phyloP scores from a whole-genome alignment of 148 eudicot species.

The Heliamphora exappendiculata region DNA sequence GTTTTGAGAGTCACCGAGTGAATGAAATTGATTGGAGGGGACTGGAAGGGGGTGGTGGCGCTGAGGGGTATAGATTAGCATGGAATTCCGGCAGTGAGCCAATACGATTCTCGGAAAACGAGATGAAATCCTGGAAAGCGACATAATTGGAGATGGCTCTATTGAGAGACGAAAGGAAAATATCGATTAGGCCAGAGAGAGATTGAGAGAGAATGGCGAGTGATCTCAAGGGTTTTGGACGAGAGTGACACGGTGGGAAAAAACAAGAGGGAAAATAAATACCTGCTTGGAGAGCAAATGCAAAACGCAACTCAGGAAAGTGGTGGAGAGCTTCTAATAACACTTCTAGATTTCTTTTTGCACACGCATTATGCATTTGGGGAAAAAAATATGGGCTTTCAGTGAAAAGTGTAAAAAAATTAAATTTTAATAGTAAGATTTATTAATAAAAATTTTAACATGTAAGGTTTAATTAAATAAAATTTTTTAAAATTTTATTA shows the following conservation, averaged over 20 bases:
- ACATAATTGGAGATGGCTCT: constrained; percentile 28
- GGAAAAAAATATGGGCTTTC: no score
- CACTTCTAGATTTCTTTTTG: no score
- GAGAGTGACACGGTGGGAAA: not conserved
- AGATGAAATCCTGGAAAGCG: constrained; percentile 44
- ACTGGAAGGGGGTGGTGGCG: constrained; percentile 15
- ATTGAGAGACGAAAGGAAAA: not conserved
- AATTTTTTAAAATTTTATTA: no score
- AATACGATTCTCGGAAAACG: constrained; percentile 37
- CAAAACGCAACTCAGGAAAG: not conserved
- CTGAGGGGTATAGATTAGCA: constrained; percentile 22
- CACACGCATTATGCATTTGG: no score
- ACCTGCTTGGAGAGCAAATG: not conserved
- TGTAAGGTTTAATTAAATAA: no score
- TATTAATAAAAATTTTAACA: no score
- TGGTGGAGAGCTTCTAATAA: no score
- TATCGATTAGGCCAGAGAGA: not conserved
- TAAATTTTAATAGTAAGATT: no score
- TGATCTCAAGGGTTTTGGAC: not conserved
- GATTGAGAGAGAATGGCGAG: constrained; percentile 12
- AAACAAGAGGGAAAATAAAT: not conserved
- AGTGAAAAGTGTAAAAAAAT: no score
- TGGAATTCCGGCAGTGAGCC: constrained; percentile 30
- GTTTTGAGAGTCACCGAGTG: constrained; percentile 19
- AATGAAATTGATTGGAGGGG: constrained; percentile 33